Conservation (phyloP, 2,329 filamentous ascomycete species). For the Alternaria triticimaculans region DNA sequence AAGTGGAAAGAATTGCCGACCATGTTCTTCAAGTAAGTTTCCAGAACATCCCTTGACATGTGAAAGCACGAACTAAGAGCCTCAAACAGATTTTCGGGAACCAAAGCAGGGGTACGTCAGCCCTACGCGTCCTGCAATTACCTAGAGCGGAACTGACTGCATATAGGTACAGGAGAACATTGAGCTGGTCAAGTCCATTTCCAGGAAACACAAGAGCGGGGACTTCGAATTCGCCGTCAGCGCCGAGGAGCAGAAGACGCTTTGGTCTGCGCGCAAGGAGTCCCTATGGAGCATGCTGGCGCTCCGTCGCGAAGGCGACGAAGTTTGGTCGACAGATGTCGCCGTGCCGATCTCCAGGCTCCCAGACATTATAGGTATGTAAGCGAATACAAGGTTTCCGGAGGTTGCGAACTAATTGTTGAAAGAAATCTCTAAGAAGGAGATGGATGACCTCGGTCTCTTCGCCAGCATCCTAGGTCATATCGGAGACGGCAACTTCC, state of each 20-base stretch:
- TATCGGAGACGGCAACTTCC: constrained; percentile 94
- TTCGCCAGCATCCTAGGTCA: constrained; percentile 90
- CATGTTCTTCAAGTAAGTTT: constrained; percentile 76
- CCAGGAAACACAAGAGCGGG: constrained; percentile 64
- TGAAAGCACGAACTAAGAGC: constrained; percentile 29
- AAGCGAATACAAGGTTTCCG: neutral
- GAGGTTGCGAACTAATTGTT: constrained; percentile 13
- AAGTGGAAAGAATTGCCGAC: constrained; percentile 79
- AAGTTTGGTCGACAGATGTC: constrained; percentile 68
- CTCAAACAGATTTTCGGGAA: constrained; percentile 69
- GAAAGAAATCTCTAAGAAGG: constrained; percentile 82
- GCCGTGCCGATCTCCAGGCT: constrained; percentile 67
- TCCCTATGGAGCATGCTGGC: constrained; percentile 67
- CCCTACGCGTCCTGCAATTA: constrained; percentile 18
- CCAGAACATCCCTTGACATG: neutral
- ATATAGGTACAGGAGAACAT: constrained; percentile 75
- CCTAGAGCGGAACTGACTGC: constrained; percentile 37
- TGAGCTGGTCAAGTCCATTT: constrained; percentile 69
- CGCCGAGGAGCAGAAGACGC: constrained; percentile 60
- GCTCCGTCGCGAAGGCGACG: constrained; percentile 60
- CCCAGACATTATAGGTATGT: constrained; percentile 65
- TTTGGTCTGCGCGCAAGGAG: constrained; percentile 68
- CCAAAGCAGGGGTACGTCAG: constrained; percentile 64
- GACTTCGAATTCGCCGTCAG: constrained; percentile 64
- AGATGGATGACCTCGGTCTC: constrained; percentile 83